Evolutionary conservation across 2,329 filamentous ascomycete genomes (phyloP).

Genomic region (Penicillium sp.): DNA sequence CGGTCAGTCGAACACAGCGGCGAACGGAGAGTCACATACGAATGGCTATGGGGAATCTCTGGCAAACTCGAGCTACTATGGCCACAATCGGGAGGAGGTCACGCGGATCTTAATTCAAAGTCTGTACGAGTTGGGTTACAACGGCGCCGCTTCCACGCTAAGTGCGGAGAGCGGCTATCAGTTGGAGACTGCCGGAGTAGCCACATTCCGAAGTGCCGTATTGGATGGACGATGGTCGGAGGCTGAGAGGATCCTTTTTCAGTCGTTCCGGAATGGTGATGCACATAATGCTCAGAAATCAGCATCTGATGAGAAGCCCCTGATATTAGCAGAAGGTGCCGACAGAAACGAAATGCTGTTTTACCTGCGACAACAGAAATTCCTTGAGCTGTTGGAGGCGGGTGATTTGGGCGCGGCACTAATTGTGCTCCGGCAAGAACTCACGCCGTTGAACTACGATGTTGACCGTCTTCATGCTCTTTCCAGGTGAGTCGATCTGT

Average conservation of each 20-base stretch:
- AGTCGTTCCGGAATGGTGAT: conserved; percentile 43
- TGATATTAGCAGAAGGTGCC: conserved; percentile 70
- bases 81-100: conserved; percentile 87
- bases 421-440: conserved; percentile 75
- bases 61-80: conserved; percentile 59
- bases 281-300: conserved; percentile 28
- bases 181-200: conserved; percentile 78
- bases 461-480: conserved; percentile 72
- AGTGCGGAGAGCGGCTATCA: conserved; percentile 79
- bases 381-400: conserved; percentile 78
- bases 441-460: conserved; percentile 81
- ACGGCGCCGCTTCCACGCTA: conserved; percentile 67
- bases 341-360: conserved; percentile 80
- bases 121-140: conserved; percentile 81
- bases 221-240: conserved; percentile 74
- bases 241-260: conserved; percentile 76
- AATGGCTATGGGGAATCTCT: conserved; percentile 39
- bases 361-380: conserved; percentile 87
- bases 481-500: conserved; percentile 57
- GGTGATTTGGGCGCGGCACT: conserved; percentile 70
- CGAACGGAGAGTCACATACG: conserved; percentile 37
- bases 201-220: conserved; percentile 78
- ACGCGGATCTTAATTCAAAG: conserved; percentile 90
- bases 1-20: conserved; percentile 45
- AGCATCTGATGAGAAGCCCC: conserved; percentile 45